A percentile compares a stretch with the other conserved stretches of the same genome.
These are phyloP conservation scores for Pichia eremophila DNA, from an alignment of 805 yeast species.

Conservation along the genomic window DNA sequence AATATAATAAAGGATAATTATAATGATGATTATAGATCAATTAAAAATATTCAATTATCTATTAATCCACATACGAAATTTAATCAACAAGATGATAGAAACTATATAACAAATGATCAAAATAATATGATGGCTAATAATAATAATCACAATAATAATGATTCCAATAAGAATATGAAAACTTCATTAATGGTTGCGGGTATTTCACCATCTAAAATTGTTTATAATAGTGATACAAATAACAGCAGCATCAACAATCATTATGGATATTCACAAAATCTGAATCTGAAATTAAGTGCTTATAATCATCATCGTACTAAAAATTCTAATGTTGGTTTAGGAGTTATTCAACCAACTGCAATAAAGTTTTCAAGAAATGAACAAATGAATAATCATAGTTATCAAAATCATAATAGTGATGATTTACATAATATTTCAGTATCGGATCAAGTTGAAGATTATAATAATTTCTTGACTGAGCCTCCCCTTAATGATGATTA, in stretches of 20 bases:
- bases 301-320: too few relatives aligned
- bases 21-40: background rate
- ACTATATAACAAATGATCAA: too few relatives aligned
- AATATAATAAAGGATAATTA: background rate
- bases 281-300: too few relatives aligned
- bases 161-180: background rate
- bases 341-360: background rate
- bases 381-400: background rate
- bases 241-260: background rate
- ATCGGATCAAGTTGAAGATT: slow-evolving; percentile 4
- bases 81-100: background rate
- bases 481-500: background rate
- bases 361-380: background rate
- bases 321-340: too few relatives aligned
- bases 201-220: slow-evolving; percentile 1
- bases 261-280: background rate
- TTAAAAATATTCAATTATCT: background rate
- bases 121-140: too few relatives aligned
- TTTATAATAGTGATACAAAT: background rate
- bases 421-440: background rate
- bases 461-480: background rate
- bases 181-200: slow-evolving; percentile 6
- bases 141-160: background rate
- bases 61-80: background rate
- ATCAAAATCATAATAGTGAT: background rate